Conservation (phyloP, 1,284 basidiomycete species). For the Puccinia polysora region DNA sequence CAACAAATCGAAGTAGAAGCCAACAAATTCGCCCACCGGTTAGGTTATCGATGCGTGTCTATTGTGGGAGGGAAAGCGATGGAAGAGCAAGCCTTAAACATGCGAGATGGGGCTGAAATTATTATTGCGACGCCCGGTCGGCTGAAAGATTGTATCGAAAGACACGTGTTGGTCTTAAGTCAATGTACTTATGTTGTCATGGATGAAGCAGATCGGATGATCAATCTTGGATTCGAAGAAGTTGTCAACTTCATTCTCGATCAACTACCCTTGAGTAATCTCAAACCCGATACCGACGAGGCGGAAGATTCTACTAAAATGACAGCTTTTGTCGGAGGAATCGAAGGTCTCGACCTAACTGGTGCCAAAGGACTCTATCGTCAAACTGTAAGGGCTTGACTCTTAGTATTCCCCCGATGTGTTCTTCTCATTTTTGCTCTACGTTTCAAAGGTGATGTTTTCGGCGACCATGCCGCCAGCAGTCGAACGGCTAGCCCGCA, state of each 20-base stretch:
- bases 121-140: constrained; percentile 97
- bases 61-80: constrained; percentile 85
- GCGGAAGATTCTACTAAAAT: constrained; percentile 51
- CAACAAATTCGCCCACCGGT: constrained; percentile 76
- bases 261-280: constrained; percentile 74
- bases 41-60: constrained; percentile 88
- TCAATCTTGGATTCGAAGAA: constrained; percentile 90
- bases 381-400: constrained; percentile 51
- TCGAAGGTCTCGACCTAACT: constrained; percentile 48
- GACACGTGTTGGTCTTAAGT: constrained; percentile 85
- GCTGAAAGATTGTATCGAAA: constrained; percentile 92
- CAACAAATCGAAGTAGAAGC: constrained; percentile 95
- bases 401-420: not conserved
- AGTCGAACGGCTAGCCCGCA: constrained; percentile 86
- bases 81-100: constrained; percentile 93
- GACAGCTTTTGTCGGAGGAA: constrained; percentile 47
- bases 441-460: constrained; percentile 61
- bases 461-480: constrained; percentile 97
- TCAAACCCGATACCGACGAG: constrained; percentile 66
- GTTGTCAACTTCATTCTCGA: constrained; percentile 94
- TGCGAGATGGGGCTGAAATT: constrained; percentile 92
- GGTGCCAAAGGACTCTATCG: constrained; percentile 49
- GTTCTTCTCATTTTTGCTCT: not conserved
- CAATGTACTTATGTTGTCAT: constrained; percentile 98
- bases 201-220: constrained; percentile 99